phyloP scores from a whole-genome alignment of 2,329 filamentous ascomycete genomes.

The Pseudocercospora fuligena region DNA sequence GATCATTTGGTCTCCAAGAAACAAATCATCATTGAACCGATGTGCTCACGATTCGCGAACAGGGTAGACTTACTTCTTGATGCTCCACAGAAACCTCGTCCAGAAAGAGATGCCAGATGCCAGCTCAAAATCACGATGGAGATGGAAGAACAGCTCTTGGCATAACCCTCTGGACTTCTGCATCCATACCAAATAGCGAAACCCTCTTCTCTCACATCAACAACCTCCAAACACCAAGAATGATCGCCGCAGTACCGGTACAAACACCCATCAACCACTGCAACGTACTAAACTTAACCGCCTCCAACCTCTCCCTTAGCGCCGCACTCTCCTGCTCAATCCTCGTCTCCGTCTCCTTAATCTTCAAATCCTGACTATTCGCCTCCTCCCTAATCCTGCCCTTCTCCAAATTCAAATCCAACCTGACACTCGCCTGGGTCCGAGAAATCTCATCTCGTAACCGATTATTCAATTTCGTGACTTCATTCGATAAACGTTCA shows the following conservation, averaged over 20 bases:
- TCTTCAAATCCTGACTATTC: slow-evolving; percentile 93
- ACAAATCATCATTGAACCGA: neutral
- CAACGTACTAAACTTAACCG: slow-evolving; percentile 96
- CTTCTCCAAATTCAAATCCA: slow-evolving; percentile 96
- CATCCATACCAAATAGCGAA: neutral
- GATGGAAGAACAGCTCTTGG: no score
- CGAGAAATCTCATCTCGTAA: slow-evolving; percentile 91
- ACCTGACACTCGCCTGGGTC: slow-evolving; percentile 87
- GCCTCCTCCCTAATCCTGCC: slow-evolving; percentile 95
- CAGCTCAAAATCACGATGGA: no score
- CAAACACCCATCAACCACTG: slow-evolving; percentile 92
- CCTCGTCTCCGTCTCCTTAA: slow-evolving; percentile 97
- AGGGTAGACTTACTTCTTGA: neutral
- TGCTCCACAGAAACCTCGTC: neutral
- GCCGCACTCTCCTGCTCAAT: slow-evolving; percentile 97
- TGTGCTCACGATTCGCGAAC: neutral
- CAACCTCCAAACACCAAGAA: slow-evolving; percentile 70
- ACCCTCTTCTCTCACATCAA: slow-evolving; percentile 56
- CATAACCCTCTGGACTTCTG: no score
- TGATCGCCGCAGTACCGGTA: slow-evolving; percentile 68
- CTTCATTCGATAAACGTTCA: slow-evolving; percentile 90
- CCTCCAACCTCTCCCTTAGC: slow-evolving; percentile 87
- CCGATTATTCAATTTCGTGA: slow-evolving; percentile 88
- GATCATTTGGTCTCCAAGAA: neutral
- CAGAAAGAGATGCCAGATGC: no score